A percentile compares a stretch with the other conserved stretches of the same genome.
Evolutionary conservation across 257 asterid species (phyloP).

Genomic region (Rauvolfia tetraphylla): DNA sequence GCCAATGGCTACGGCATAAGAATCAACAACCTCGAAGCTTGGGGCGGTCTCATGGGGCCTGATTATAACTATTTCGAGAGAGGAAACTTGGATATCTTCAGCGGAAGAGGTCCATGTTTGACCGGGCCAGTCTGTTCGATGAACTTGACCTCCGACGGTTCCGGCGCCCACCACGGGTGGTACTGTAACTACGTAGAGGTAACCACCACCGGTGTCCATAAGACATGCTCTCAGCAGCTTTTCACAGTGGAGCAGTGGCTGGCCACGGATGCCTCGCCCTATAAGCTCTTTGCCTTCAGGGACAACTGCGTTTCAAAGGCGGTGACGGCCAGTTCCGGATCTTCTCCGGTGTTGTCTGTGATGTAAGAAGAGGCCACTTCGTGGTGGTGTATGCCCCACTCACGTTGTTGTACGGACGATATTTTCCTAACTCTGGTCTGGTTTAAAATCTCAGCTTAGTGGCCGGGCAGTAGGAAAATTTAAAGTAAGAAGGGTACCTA

Average conservation of each 20-base stretch:
- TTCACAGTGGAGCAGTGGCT: conserved; percentile 75
- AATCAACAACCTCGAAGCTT: conserved; percentile 48
- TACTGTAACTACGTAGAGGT: conserved; percentile 61
- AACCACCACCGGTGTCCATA: conserved; percentile 51
- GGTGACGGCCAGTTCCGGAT: not conserved
- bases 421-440: too few species aligned
- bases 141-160: conserved; percentile 72
- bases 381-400: not conserved
- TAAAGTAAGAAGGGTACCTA: too few species aligned
- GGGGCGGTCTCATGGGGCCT: conserved; percentile 86
- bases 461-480: too few species aligned
- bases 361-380: conserved; percentile 6
- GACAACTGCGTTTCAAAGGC: conserved; percentile 21
- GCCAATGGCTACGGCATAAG: conserved; percentile 35
- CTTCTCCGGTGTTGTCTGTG: conserved; percentile 9
- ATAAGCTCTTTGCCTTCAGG: conserved; percentile 45
- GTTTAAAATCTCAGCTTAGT: too few species aligned
- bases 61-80: conserved; percentile 59
- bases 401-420: not conserved
- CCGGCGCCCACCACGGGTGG: conserved; percentile 69
- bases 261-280: conserved; percentile 56
- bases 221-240: conserved; percentile 30
- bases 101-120: conserved; percentile 70
- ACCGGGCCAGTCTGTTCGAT: conserved; percentile 44
- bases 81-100: conserved; percentile 67